phyloP scores from a whole-genome alignment of 1,139 yeast species.

The Yamadazyma taylorii region DNA sequence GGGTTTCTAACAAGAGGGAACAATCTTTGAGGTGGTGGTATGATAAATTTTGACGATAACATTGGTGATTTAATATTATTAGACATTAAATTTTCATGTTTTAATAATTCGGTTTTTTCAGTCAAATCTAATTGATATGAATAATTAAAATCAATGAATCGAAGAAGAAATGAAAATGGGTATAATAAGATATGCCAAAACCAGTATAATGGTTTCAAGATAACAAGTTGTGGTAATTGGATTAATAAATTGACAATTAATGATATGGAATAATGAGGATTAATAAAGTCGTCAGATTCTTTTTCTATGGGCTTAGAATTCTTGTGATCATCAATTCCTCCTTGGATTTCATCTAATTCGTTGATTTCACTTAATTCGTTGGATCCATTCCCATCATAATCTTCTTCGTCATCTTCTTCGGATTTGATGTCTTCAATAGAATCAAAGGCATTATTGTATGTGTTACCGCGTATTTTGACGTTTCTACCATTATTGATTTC shows the following conservation, averaged over 20 bases:
- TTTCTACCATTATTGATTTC: too few relatives aligned
- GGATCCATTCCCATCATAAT: not conserved
- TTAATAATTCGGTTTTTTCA: slow-evolving; percentile 44
- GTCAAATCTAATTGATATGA: slow-evolving; percentile 21
- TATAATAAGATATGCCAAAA: slow-evolving; percentile 21
- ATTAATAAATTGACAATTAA: slow-evolving; percentile 11
- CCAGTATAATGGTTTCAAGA: slow-evolving; percentile 21
- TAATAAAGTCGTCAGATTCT: slow-evolving; percentile 8
- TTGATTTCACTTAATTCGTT: slow-evolving; percentile 7
- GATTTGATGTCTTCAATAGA: too few relatives aligned
- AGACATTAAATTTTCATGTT: slow-evolving; percentile 38
- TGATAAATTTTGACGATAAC: slow-evolving; percentile 45
- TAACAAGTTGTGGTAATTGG: slow-evolving; percentile 22
- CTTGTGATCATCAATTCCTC: slow-evolving; percentile 1
- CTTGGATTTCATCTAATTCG: slow-evolving; percentile 5
- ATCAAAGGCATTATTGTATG: too few relatives aligned
- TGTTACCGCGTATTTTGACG: too few relatives aligned
- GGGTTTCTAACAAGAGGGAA: slow-evolving; percentile 47
- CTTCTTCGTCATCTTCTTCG: slow-evolving; percentile 4
- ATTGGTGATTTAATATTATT: slow-evolving; percentile 61
- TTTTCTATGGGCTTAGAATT: not conserved
- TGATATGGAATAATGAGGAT: slow-evolving; percentile 11
- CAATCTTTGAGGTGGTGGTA: slow-evolving; percentile 49
- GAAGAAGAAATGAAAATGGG: slow-evolving; percentile 19
- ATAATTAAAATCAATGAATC: slow-evolving; percentile 13